These are phyloP conservation scores for Capsella rubella DNA, from an alignment of 441 rosid genomes.

Conservation along the genomic window DNA sequence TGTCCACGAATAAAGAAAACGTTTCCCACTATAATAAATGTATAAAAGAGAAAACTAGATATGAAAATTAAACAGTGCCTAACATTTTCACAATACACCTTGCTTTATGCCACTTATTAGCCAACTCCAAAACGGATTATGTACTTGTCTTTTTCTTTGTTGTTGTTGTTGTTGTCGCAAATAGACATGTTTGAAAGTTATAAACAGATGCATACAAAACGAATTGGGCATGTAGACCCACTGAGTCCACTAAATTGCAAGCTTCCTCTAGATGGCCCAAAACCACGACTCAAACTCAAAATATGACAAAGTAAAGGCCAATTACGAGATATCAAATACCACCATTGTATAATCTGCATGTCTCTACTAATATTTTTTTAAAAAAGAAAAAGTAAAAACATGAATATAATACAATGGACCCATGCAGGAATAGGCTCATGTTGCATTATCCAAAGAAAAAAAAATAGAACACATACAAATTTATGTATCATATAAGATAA, in stretches of 20 bases:
- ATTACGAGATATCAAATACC: background rate
- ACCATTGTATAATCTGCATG: no score
- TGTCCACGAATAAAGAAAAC: background rate
- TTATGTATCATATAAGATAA: background rate
- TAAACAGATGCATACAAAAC: constrained; percentile 1
- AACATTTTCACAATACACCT: background rate
- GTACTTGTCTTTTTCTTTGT: constrained; percentile 14
- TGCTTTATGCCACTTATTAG: constrained; percentile 20
- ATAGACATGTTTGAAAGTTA: background rate
- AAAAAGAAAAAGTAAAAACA: background rate
- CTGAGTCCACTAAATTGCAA: background rate
- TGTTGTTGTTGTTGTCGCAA: background rate
- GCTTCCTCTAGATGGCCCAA: constrained; percentile 13
- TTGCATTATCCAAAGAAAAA: constrained; percentile 5
- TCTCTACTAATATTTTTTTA: no score
- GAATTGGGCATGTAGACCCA: background rate
- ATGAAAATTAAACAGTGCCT: background rate
- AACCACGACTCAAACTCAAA: background rate
- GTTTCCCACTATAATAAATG: background rate
- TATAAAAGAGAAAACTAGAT: background rate
- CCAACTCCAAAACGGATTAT: constrained; percentile 20
- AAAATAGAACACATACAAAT: background rate
- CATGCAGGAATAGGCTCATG: background rate
- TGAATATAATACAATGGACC: background rate
- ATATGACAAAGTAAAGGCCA: background rate